phyloP scores from a whole-genome alignment of 495 filamentous ascomycete genomes.

The Podospora bellae-mahoneyi region DNA sequence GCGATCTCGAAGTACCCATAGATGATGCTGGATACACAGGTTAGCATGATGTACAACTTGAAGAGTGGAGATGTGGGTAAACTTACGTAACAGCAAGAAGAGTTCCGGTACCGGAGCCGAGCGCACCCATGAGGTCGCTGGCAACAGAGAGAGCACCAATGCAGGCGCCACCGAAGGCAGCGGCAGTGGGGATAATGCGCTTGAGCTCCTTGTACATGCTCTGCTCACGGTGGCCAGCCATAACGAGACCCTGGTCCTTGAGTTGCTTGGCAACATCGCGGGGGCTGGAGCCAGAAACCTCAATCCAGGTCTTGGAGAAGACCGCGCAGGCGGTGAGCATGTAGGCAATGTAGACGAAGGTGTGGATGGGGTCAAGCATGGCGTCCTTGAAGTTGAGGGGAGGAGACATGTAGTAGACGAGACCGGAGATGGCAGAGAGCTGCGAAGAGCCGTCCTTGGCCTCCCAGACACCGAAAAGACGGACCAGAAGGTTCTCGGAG shows the following conservation, averaged over 20 bases:
- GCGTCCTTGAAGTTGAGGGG: slow-evolving; percentile 97
- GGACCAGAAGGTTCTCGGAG: slow-evolving; percentile 95
- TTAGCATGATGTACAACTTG: slow-evolving; percentile 25
- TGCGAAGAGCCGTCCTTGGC: slow-evolving; percentile 92
- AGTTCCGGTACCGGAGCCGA: slow-evolving; percentile 96
- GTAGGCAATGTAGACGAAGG: slow-evolving; percentile 90
- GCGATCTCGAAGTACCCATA: slow-evolving; percentile 99
- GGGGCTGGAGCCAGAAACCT: slow-evolving; percentile 95
- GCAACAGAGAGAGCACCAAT: slow-evolving; percentile 96
- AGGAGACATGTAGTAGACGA: slow-evolving; percentile 99
- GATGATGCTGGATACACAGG: slow-evolving; percentile 66
- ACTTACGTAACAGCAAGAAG: slow-evolving; percentile 97
- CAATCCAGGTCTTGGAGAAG: slow-evolving; percentile 99
- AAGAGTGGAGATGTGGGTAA: slow-evolving; percentile 6
- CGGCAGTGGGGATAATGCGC: slow-evolving; percentile 96
- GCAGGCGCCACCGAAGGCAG: slow-evolving; percentile 97
- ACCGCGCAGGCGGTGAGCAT: slow-evolving; percentile 97
- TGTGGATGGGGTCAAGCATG: slow-evolving; percentile 93
- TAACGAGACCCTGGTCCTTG: slow-evolving; percentile 98
- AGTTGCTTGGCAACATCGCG: slow-evolving; percentile 99
- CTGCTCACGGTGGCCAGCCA: slow-evolving; percentile 99
- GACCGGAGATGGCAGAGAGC: slow-evolving; percentile 85
- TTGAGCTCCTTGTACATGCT: slow-evolving; percentile 99
- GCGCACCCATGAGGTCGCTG: slow-evolving; percentile 91
- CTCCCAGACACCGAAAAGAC: slow-evolving; percentile 97